These are phyloP conservation scores for Theileria equi DNA, from an alignment of 169 alveolate species.

Conservation along the genomic window DNA sequence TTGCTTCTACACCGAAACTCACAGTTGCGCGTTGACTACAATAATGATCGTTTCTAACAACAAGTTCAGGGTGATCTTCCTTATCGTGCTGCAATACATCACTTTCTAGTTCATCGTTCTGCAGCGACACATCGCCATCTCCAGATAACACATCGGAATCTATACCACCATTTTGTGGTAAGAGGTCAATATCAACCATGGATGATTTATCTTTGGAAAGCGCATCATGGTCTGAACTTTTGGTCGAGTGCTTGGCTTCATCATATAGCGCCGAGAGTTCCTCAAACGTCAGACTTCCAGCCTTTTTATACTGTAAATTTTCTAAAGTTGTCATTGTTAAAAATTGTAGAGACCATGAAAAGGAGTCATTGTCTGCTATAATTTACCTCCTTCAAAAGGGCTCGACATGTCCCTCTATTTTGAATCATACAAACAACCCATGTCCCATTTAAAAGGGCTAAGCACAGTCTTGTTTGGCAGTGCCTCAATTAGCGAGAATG, in stretches of 20 bases:
- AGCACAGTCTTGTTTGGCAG: too few species aligned
- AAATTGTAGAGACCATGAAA: too few species aligned
- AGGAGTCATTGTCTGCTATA: too few species aligned
- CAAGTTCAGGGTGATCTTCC: neutral
- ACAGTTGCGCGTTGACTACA: constrained; percentile 24
- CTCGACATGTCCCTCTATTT: too few species aligned
- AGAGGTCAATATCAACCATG: neutral
- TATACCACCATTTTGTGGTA: too few species aligned
- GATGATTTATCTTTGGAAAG: neutral
- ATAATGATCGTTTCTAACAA: constrained; percentile 16
- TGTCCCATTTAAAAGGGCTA: too few species aligned
- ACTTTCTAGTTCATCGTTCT: neutral
- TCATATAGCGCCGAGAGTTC: constrained; percentile 24
- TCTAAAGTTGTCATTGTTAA: too few species aligned
- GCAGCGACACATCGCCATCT: neutral
- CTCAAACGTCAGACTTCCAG: constrained; percentile 19
- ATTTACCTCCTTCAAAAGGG: too few species aligned
- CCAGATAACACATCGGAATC: neutral
- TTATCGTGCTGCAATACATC: neutral
- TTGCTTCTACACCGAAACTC: constrained; percentile 35
- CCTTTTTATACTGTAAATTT: neutral
- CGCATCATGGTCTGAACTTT: neutral
- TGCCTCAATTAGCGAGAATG: too few species aligned
- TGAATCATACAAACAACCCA: too few species aligned
- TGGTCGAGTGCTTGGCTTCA: too few species aligned